Conservation (phyloP, 495 filamentous ascomycete species). For the Pyronema omphalodes region DNA sequence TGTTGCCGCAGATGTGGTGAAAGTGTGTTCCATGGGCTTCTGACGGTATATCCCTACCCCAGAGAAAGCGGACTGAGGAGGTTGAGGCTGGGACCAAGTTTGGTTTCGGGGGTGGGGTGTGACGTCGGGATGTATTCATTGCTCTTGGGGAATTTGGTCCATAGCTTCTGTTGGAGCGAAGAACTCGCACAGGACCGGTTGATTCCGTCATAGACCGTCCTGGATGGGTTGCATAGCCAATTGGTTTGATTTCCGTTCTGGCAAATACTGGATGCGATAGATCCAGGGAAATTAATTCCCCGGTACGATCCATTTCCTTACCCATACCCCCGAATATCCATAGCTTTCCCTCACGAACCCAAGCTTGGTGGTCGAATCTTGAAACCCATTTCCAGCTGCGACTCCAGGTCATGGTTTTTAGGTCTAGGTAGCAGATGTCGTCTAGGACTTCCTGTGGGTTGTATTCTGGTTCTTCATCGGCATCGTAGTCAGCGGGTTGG, state of each 20-base stretch:
- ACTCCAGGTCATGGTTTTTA: slow-evolving; percentile 97
- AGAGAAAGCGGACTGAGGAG: slow-evolving; percentile 72
- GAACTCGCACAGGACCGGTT: slow-evolving; percentile 21
- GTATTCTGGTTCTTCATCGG: slow-evolving; percentile 20
- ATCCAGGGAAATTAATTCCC: slow-evolving; percentile 93
- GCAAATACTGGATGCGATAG: slow-evolving; percentile 67
- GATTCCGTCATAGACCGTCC: slow-evolving; percentile 10
- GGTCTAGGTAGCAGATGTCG: slow-evolving; percentile 85
- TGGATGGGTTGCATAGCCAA: slow-evolving; percentile 18
- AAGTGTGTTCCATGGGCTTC: slow-evolving; percentile 83
- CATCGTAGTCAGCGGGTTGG: slow-evolving; percentile 11
- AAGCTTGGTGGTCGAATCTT: slow-evolving; percentile 72
- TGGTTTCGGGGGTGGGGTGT: slow-evolving; percentile 32
- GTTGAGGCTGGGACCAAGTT: slow-evolving; percentile 43
- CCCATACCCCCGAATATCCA: slow-evolving; percentile 96
- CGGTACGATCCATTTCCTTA: slow-evolving; percentile 86
- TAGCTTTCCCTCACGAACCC: slow-evolving; percentile 44
- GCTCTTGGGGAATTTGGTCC: slow-evolving; percentile 30
- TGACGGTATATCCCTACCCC: slow-evolving; percentile 69
- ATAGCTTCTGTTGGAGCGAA: slow-evolving; percentile 21
- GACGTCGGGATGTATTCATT: slow-evolving; percentile 26
- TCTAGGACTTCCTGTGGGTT: slow-evolving; percentile 50
- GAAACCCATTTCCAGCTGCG: slow-evolving; percentile 85
- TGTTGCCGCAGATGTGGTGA: slow-evolving; percentile 82
- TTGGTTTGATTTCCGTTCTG: slow-evolving; percentile 17